These are phyloP conservation scores for Ogataea polymorpha DNA, from an alignment of 805 yeast species.

Conservation along the genomic window DNA sequence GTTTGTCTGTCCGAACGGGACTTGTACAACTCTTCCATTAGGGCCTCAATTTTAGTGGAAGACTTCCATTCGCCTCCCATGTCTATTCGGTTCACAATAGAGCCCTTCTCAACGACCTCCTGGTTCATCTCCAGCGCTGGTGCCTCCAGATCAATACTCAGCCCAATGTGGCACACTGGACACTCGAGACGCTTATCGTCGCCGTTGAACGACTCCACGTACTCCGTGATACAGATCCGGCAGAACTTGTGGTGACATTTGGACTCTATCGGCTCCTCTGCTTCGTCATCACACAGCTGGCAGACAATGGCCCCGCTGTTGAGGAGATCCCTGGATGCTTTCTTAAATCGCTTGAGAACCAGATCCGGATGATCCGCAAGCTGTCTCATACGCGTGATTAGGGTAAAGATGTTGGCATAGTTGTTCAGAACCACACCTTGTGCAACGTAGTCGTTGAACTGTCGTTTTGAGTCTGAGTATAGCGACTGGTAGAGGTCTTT, in stretches of 20 bases:
- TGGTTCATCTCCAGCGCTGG: constrained; percentile 74
- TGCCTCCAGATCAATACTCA: constrained; percentile 85
- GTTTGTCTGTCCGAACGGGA: constrained; percentile 84
- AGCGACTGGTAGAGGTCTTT: constrained; percentile 86
- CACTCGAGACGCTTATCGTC: constrained; percentile 61
- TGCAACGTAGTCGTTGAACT: constrained; percentile 88
- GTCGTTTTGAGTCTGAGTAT: constrained; percentile 81
- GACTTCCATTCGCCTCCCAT: constrained; percentile 90
- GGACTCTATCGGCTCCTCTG: constrained; percentile 94
- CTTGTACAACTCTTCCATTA: constrained; percentile 87
- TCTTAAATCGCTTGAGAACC: constrained; percentile 67
- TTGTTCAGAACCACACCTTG: constrained; percentile 96
- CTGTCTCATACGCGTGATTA: constrained; percentile 96
- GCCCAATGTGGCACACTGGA: constrained; percentile 93
- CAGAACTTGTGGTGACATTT: constrained; percentile 94
- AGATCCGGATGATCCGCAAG: constrained; percentile 97
- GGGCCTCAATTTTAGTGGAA: constrained; percentile 94
- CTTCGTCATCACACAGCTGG: constrained; percentile 94
- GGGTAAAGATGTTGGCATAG: constrained; percentile 94
- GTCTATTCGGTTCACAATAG: constrained; percentile 83
- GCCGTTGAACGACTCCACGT: constrained; percentile 77
- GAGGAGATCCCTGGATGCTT: constrained; percentile 33
- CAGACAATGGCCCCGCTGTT: constrained; percentile 65
- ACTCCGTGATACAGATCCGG: constrained; percentile 87
- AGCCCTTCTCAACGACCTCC: constrained; percentile 55